These are phyloP conservation scores for Cylindrotheca closterium DNA, from an alignment of 108 stramenopile species.

Conservation along the genomic window DNA sequence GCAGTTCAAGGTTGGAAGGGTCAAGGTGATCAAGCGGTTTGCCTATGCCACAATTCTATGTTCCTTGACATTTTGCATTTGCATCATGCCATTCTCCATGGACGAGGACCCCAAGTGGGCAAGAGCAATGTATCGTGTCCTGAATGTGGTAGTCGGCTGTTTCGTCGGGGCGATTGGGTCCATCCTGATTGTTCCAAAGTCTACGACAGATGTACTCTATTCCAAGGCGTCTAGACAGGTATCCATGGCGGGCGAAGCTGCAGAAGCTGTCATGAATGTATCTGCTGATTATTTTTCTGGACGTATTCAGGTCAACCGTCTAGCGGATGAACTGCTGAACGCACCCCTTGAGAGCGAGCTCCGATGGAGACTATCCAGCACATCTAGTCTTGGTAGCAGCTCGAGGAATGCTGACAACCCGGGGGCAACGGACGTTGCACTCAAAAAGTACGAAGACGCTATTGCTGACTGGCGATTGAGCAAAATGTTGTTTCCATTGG, in stretches of 20 bases:
- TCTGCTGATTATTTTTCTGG: conserved; percentile 32
- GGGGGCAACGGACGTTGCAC: conserved; percentile 12
- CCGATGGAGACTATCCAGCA: not conserved
- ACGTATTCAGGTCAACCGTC: conserved; percentile 2
- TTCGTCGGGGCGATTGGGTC: conserved; percentile 18
- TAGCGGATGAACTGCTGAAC: conserved; percentile 26
- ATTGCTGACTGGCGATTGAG: conserved; percentile 27
- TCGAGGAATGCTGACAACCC: not conserved
- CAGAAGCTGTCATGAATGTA: conserved; percentile 23
- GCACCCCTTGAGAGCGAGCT: too few relatives aligned
- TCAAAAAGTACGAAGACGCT: conserved; percentile 25
- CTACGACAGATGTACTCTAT: conserved; percentile 23
- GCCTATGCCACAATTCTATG: conserved; percentile 29
- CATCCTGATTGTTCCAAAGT: conserved; percentile 25
- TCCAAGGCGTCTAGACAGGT: conserved; percentile 20
- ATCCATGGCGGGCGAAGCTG: conserved; percentile 31
- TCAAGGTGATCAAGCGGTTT: conserved; percentile 18
- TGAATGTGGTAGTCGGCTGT: conserved; percentile 36
- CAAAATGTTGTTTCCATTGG: conserved; percentile 24
- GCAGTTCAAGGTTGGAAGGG: conserved; percentile 14
- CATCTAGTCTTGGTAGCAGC: conserved; percentile 1
- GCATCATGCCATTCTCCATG: conserved; percentile 23
- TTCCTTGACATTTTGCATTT: conserved; percentile 32
- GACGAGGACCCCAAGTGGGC: conserved; percentile 22
- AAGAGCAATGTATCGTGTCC: conserved; percentile 14